A percentile compares a stretch with the other conserved stretches of the same genome.
These are phyloP conservation scores for Pseudocercospora vitis DNA, from an alignment of 2,329 filamentous ascomycete genomes.

Conservation along the genomic window DNA sequence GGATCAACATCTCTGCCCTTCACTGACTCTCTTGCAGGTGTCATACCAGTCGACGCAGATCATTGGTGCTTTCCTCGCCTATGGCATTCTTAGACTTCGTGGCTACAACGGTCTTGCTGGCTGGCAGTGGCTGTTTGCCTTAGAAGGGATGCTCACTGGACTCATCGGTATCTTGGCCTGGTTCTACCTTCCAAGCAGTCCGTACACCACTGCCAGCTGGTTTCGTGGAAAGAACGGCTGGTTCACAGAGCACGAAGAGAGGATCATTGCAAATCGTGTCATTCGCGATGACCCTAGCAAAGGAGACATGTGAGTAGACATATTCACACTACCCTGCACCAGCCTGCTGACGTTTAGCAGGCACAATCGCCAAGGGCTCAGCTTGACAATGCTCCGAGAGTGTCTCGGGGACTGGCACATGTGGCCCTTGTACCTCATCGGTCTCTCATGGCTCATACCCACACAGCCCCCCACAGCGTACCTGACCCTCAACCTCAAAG, in stretches of 20 bases:
- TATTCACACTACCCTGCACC: not conserved
- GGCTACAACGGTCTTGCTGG: constrained; percentile 53
- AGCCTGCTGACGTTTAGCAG: not conserved
- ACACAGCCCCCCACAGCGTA: constrained; percentile 41
- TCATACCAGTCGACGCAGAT: constrained; percentile 60
- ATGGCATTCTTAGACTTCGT: constrained; percentile 51
- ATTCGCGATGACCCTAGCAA: constrained; percentile 63
- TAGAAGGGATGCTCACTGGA: constrained; percentile 58
- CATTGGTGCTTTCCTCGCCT: constrained; percentile 57
- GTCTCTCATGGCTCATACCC: constrained; percentile 30
- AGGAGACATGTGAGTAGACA: constrained; percentile 49
- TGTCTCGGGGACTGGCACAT: constrained; percentile 39
- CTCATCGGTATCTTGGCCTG: constrained; percentile 55
- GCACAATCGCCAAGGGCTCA: constrained; percentile 58
- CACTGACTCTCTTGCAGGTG: not conserved
- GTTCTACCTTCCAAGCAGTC: constrained; percentile 57
- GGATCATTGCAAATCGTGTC: constrained; percentile 65
- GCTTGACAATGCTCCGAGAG: constrained; percentile 49
- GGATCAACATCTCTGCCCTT: no score
- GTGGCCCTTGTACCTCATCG: constrained; percentile 26
- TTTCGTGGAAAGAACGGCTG: constrained; percentile 62
- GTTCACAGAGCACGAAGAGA: constrained; percentile 62
- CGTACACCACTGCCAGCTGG: constrained; percentile 62
- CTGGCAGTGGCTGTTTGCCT: constrained; percentile 58
- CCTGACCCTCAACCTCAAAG: constrained; percentile 42